Evolutionary conservation across 257 asterid species (phyloP).

Genomic region (Petrea volubilis): DNA sequence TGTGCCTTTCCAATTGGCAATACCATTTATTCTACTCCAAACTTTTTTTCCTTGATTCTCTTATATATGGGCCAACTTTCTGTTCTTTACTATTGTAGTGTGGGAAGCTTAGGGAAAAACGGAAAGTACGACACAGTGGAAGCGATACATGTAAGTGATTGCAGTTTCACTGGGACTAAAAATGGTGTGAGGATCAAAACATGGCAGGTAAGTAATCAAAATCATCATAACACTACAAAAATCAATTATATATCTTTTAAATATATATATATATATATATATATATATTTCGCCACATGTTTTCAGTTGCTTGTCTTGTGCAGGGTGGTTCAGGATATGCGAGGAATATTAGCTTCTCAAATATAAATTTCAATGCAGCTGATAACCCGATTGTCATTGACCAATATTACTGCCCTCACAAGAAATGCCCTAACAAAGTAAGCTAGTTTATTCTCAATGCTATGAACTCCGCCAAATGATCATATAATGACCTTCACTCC

Average conservation of each 20-base stretch:
- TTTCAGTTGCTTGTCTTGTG: not conserved
- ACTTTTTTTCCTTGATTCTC: too few species aligned
- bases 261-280: too few species aligned
- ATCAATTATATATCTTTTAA: too few species aligned
- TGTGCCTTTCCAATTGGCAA: too few species aligned
- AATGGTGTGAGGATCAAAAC: conserved; percentile 43
- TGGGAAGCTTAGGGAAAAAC: conserved; percentile 34
- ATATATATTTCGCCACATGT: too few species aligned
- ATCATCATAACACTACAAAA: too few species aligned
- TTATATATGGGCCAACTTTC: too few species aligned
- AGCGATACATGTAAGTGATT: conserved; percentile 19
- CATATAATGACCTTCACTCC: too few species aligned
- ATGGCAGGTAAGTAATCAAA: conserved; percentile 31
- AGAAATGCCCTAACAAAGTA: conserved; percentile 15
- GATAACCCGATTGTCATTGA: conserved; percentile 39
- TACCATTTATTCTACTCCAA: too few species aligned
- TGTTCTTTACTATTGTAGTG: not conserved
- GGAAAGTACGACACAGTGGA: conserved; percentile 29
- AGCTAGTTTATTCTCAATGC: conserved; percentile 17
- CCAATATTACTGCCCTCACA: conserved; percentile 45
- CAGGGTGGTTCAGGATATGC: conserved; percentile 48
- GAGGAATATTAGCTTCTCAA: conserved; percentile 32
- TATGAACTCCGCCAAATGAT: too few species aligned
- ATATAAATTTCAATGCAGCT: conserved; percentile 24
- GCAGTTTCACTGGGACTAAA: conserved; percentile 20